Evolutionary conservation across 2,329 filamentous ascomycete species (phyloP).

Genomic region (Cryphonectria nitschkei): DNA sequence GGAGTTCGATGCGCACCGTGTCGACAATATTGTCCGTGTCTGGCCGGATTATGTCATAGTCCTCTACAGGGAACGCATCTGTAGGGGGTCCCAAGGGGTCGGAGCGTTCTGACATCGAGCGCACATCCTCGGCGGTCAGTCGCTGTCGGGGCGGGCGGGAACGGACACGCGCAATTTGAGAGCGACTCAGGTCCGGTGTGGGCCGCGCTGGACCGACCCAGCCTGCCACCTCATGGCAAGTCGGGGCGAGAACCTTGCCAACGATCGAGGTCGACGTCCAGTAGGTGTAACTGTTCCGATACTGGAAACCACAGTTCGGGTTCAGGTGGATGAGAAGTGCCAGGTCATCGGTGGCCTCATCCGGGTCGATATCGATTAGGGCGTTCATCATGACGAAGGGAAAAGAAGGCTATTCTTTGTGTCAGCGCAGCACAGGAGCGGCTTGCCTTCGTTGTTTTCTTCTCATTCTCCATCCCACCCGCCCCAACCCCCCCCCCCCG

Average conservation of each 20-base stretch:
- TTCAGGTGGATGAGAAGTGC: conserved; percentile 70
- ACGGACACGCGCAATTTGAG: conserved; percentile 72
- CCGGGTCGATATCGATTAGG: conserved; percentile 74
- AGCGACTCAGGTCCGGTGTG: conserved; percentile 66
- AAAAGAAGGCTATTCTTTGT: conserved; percentile 53
- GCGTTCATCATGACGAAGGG: conserved; percentile 81
- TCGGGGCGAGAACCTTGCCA: conserved; percentile 75
- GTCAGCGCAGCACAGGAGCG: conserved; percentile 2
- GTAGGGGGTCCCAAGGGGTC: conserved; percentile 69
- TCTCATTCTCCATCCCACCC: too few relatives aligned
- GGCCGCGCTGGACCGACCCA: conserved; percentile 76
- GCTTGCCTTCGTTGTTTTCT: too few relatives aligned
- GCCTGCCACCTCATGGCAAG: conserved; percentile 70
- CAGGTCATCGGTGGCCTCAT: conserved; percentile 66
- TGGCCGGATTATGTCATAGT: conserved; percentile 66
- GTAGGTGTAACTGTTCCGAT: conserved; percentile 74
- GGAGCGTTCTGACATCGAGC: conserved; percentile 68
- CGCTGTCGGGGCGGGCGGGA: conserved; percentile 60
- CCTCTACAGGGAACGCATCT: conserved; percentile 65
- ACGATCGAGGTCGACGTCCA: conserved; percentile 75
- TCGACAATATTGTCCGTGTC: conserved; percentile 63
- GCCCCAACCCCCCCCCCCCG: too few relatives aligned
- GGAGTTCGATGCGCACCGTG: conserved; percentile 69
- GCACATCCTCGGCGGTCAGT: conserved; percentile 62
- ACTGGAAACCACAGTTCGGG: conserved; percentile 75